Evolutionary conservation across 208 protist species (phyloP), one percentile per base, ranked within the genome.

Genomic region (Leishmania tropica): DNA sequence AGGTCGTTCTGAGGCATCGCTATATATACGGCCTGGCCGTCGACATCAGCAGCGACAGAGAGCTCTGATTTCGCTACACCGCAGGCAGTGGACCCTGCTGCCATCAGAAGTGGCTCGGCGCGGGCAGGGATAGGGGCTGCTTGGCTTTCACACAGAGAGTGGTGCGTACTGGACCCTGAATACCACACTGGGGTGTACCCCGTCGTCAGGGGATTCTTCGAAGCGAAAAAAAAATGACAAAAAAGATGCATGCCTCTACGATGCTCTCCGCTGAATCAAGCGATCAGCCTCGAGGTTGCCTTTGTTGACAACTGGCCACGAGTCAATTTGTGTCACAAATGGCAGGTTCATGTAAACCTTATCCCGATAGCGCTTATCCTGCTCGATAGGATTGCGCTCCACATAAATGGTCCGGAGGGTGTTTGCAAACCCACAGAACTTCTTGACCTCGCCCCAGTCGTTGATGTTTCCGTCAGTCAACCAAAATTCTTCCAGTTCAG

Each of bases 381-480:
- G 88, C 71, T 98, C 94, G 45, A 98, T 94, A 15, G 96, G 94
- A 78, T 97, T 98, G 40, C 94, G 87, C 80, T 98, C 94, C 21
- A 98, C 86, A 74, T 97, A 98, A 13, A 98, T 92, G 13, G 95
- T 98, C 37, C 87, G 88, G 3, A 98, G 85, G 2, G 90, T 95
- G 24, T 83, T 83, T 15, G 79, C 80, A 65, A 96, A 96, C 3
- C 72, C 78, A 37, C 75, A 85, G 48, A 98, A 86, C 76, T 96
- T 97, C 31, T 88, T 78, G 0, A 98, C 88, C 71, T 98, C 96
- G 17, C 79, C 79, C 93, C 94, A 98, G 28, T 93, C 84, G 51
- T 88, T 88, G 64, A 98, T 87, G 65, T 95, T 96, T 11, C 88
- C 95, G 68, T 97, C 93, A 11, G 94, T 98, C 24, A 97, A 85